Evolutionary conservation across 1,284 basidiomycete species (phyloP), one percentile per base, ranked within the genome.

Genomic region (Quambalaria eucalypti): DNA sequence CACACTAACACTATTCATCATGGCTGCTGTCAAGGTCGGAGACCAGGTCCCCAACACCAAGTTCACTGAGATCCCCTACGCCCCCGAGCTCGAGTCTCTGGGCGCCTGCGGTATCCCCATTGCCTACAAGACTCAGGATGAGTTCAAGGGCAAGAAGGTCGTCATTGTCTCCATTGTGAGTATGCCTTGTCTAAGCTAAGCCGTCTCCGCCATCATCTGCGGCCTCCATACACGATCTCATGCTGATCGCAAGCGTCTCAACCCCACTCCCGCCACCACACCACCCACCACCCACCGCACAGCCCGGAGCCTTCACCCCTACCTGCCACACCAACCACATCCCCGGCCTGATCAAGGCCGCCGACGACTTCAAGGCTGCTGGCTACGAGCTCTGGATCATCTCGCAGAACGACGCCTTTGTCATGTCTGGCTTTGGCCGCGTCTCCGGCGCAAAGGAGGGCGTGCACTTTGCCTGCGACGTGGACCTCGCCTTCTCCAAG

Each of bases 141-240:
- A 82, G 48, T 87, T 85, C 85, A 86, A 85, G 76, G 85, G 84
- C 71, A 88, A 90, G 81, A 88, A 87, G 77, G 84, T 88, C 53
- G 84, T 89, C 47, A 76, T 88, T 57, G 81, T 88, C 74, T 79
- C 86, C 57, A 84, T 88, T 39, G 87, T 87, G 26, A 86, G 87
- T 39, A 12, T 54, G 86, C 86, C 26, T 66, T 83, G 77, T 52
- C 51, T 38, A 55, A 21, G 29, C 19, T 21, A 38, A 4, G 14
- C 48, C 38, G 16, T 50, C 28, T 21, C 28, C 55, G 54, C 33
- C 30, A 36, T 39, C 23, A 14, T n/a, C 31, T 7, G 2, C 28
- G 26, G 25, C 9, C 16, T 7, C 28, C 44, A n/a, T 23, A 38
- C 38, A 5, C 39, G 25, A 36, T 33, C 51, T 36, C 19, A n/a